Conservation (phyloP, 192 early-diverging fungal genomes). For the Mortierella claussenii region DNA sequence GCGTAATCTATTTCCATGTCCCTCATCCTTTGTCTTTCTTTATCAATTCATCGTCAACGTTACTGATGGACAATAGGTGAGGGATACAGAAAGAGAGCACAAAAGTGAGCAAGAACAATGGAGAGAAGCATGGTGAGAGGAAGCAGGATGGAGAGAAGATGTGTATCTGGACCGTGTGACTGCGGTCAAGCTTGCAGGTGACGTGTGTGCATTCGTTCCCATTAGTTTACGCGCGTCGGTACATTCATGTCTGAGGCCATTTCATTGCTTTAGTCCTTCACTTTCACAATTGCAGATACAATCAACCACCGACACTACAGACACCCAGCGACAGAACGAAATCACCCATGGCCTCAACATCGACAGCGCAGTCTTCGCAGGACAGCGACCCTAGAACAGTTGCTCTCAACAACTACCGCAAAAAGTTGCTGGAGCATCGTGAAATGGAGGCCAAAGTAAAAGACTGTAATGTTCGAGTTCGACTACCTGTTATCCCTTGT, state of each 20-base stretch:
- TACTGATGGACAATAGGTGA: not conserved
- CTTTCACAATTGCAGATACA: too few species aligned
- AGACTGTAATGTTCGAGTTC: slow-evolving; percentile 71
- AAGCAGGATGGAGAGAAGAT: too few species aligned
- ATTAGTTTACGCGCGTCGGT: too few species aligned
- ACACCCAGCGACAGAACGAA: not conserved
- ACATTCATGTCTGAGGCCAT: too few species aligned
- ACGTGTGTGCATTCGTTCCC: too few species aligned
- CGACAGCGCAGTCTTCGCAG: slow-evolving; percentile 2
- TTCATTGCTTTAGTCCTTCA: too few species aligned
- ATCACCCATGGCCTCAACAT: slow-evolving; percentile 31
- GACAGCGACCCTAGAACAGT: slow-evolving; percentile 75
- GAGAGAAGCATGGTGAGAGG: too few species aligned
- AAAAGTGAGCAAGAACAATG: not conserved
- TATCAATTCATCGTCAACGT: not conserved
- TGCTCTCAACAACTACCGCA: slow-evolving; percentile 87
- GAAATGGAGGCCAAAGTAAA: slow-evolving; percentile 96
- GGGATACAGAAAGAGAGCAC: not conserved
- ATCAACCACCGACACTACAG: too few species aligned
- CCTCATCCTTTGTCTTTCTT: not conserved
- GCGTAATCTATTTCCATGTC: too few species aligned
- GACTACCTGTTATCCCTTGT: not conserved
- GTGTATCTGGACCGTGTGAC: too few species aligned
- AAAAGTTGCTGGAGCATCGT: slow-evolving; percentile 90
- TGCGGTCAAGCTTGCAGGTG: too few species aligned